Evolutionary conservation across 371 early-diverging fungal species (phyloP).

Genomic region (Lichtheimia hyalospora): DNA sequence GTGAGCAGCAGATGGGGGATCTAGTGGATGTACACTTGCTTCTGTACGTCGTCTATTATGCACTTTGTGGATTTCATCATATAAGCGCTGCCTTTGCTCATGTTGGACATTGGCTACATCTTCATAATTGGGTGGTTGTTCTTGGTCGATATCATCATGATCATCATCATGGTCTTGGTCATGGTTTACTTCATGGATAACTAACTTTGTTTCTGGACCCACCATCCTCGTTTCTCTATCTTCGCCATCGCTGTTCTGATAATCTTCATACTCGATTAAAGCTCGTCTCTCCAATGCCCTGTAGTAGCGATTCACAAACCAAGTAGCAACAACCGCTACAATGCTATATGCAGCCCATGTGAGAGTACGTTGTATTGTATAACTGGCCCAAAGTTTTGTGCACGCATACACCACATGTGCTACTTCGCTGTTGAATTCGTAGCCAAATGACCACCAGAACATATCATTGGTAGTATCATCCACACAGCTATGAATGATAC

Average conservation of each 20-base stretch:
- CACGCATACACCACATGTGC: slow-evolving; percentile 4
- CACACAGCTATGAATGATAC: slow-evolving; percentile 1
- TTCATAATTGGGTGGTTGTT: not conserved
- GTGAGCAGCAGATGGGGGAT: slow-evolving; percentile 4
- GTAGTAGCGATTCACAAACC: slow-evolving; percentile 4
- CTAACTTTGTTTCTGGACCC: not conserved
- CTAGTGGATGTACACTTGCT: slow-evolving; percentile 12
- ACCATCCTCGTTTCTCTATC: not conserved
- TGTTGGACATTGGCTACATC: not conserved
- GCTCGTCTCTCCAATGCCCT: not conserved
- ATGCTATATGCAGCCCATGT: slow-evolving; percentile 15
- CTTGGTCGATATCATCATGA: not conserved
- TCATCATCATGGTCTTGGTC: not conserved
- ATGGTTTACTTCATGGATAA: not conserved
- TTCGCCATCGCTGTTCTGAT: not conserved
- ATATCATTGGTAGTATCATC: not conserved
- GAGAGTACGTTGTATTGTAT: slow-evolving; percentile 14
- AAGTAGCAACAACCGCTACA: not conserved
- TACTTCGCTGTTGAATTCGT: slow-evolving; percentile 4
- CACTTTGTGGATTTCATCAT: slow-evolving; percentile 1
- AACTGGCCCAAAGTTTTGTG: not conserved
- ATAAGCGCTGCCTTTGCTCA: not conserved
- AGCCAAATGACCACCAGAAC: slow-evolving; percentile 21
- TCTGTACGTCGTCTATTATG: not conserved
- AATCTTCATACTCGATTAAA: not conserved